Conservation (phyloP, 2,329 filamentous ascomycete species). For the Xylariomycetidae sp. region DNA sequence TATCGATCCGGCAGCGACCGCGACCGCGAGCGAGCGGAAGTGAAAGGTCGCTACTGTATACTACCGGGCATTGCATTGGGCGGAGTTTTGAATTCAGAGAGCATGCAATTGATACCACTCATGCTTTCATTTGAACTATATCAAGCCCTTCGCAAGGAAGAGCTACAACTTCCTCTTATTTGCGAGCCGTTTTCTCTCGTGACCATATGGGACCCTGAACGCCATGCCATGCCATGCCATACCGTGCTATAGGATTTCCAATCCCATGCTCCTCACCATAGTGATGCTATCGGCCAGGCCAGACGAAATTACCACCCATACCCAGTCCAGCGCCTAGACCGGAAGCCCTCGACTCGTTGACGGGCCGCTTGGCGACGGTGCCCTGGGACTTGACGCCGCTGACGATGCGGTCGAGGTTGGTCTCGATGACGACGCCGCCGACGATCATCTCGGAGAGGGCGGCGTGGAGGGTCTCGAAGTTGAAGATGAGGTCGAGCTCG, state of each 20-base stretch:
- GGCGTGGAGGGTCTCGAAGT: constrained; percentile 94
- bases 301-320: constrained; percentile 54
- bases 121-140: too few relatives aligned
- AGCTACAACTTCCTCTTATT: too few relatives aligned
- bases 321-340: constrained; percentile 44
- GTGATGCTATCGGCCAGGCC: constrained; percentile 30
- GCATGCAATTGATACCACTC: too few relatives aligned
- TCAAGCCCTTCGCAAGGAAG: too few relatives aligned
- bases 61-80: constrained; percentile 19
- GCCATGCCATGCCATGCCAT: constrained; percentile 12
- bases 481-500: constrained; percentile 97
- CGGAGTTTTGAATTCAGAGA: constrained; percentile 26
- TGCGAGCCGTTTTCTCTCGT: too few relatives aligned
- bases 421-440: constrained; percentile 90
- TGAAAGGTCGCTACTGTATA: constrained; percentile 10
- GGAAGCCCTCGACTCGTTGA: constrained; percentile 57
- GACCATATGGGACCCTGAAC: too few relatives aligned
- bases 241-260: constrained; percentile 15
- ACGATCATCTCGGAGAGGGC: constrained; percentile 91
- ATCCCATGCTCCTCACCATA: too few relatives aligned
- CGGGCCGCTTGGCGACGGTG: constrained; percentile 69
- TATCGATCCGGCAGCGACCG: constrained; percentile 11
- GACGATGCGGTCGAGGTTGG: constrained; percentile 80
- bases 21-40: constrained; percentile 9
- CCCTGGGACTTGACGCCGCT: constrained; percentile 75